Conservation (phyloP, 2,329 filamentous ascomycete genomes). For the Zopfia rhizophila region DNA sequence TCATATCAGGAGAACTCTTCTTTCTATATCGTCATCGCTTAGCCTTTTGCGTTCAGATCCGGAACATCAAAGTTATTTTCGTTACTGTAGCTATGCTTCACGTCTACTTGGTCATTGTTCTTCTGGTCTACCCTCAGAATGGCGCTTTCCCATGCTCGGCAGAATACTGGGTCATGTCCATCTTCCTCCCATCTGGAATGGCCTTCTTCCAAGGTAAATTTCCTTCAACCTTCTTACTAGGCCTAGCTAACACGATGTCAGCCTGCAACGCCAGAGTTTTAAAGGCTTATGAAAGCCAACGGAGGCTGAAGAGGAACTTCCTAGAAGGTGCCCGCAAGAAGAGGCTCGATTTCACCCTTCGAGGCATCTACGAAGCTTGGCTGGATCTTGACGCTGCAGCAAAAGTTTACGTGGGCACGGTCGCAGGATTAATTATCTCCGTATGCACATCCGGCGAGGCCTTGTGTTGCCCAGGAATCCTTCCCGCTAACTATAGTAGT, state of each 20-base stretch:
- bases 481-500: slow-evolving; percentile 52
- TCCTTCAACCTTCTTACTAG: background rate
- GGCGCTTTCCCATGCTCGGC: slow-evolving; percentile 47
- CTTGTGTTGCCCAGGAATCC: slow-evolving; percentile 3
- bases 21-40: slow-evolving; percentile 41
- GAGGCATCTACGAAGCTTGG: slow-evolving; percentile 44
- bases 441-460: slow-evolving; percentile 29
- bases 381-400: slow-evolving; percentile 41
- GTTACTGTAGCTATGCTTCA: slow-evolving; percentile 48
- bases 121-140: slow-evolving; percentile 50
- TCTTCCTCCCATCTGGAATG: slow-evolving; percentile 51
- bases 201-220: slow-evolving; percentile 49
- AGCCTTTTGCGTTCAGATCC: slow-evolving; percentile 45
- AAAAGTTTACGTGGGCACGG: slow-evolving; percentile 46
- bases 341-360: slow-evolving; percentile 40
- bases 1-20: slow-evolving; percentile 41
- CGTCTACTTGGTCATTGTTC: slow-evolving; percentile 47
- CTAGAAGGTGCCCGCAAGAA: slow-evolving; percentile 48
- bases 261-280: slow-evolving; percentile 50
- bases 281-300: slow-evolving; percentile 48
- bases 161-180: slow-evolving; percentile 53
- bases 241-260: slow-evolving; percentile 11
- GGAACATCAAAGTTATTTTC: slow-evolving; percentile 46
- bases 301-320: slow-evolving; percentile 45
- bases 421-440: slow-evolving; percentile 40